These are phyloP conservation scores for Exophiala aquamarina DNA, from an alignment of 2,329 filamentous ascomycete species.

Conservation along the genomic window DNA sequence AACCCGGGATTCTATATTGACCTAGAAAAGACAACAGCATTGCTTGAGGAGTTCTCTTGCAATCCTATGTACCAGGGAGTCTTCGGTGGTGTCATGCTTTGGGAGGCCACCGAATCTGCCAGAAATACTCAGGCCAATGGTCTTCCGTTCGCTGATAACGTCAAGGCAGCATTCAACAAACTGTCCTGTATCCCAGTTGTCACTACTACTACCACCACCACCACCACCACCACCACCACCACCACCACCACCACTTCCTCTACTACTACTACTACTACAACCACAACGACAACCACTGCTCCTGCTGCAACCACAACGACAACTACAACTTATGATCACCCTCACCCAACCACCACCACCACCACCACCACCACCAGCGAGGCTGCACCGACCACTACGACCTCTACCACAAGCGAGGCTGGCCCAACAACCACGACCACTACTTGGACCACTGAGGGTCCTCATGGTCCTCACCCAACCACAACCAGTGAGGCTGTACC, in stretches of 20 bases:
- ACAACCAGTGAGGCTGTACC: background rate
- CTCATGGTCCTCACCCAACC: background rate
- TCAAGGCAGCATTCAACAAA: constrained; percentile 45
- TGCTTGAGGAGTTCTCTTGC: constrained; percentile 46
- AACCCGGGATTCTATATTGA: constrained; percentile 46
- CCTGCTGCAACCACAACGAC: constrained; percentile 9
- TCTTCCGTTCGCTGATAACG: constrained; percentile 47
- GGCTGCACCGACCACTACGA: constrained; percentile 15
- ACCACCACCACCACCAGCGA: constrained; percentile 15
- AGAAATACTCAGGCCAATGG: constrained; percentile 44
- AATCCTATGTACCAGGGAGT: constrained; percentile 35
- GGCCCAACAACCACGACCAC: too few species aligned
- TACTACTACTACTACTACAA: constrained; percentile 8
- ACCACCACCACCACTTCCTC: constrained; percentile 16
- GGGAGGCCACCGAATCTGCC: constrained; percentile 54
- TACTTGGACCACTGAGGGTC: constrained; percentile 3
- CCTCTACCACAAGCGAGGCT: constrained; percentile 7
- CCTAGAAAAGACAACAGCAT: constrained; percentile 44
- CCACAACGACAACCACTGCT: constrained; percentile 10
- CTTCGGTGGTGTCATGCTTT: constrained; percentile 63
- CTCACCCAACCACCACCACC: constrained; percentile 5
- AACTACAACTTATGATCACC: constrained; percentile 1
- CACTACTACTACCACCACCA: constrained; percentile 13
- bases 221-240: constrained; percentile 15
- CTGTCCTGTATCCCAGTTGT: constrained; percentile 12